Percentiles rank a stretch among this genome's conserved stretches.
Conservation (phyloP, 768 basidiomycete genomes). For the Boletellus sp. region DNA sequence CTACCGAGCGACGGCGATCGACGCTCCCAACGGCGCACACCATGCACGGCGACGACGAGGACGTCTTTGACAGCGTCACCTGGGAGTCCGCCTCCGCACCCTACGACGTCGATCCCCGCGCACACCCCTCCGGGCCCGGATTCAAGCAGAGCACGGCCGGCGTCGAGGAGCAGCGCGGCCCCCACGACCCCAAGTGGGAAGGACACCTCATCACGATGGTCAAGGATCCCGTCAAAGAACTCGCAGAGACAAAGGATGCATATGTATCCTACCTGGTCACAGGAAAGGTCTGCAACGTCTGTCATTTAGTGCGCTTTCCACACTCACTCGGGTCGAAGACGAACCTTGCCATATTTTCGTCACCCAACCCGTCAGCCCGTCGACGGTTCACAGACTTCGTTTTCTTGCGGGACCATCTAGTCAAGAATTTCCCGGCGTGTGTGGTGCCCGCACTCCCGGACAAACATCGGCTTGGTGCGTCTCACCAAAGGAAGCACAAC, state of each 20-base stretch:
- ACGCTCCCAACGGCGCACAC: slow-evolving; percentile 4
- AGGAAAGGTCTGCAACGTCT: slow-evolving; percentile 62
- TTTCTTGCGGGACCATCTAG: slow-evolving; percentile 84
- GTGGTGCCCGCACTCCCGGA: slow-evolving; percentile 97
- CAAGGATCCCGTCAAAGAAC: slow-evolving; percentile 91
- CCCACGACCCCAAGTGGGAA: slow-evolving; percentile 88
- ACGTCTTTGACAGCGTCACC: slow-evolving; percentile 87
- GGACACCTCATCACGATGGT: slow-evolving; percentile 80
- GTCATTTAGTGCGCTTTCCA: not conserved
- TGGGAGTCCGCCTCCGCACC: slow-evolving; percentile 77
- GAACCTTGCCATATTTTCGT: slow-evolving; percentile 82
- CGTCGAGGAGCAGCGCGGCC: slow-evolving; percentile 56
- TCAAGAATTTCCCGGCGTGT: slow-evolving; percentile 92
- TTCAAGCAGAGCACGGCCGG: slow-evolving; percentile 79
- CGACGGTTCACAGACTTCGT: slow-evolving; percentile 97
- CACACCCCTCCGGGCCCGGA: slow-evolving; percentile 57
- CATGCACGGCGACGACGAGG: slow-evolving; percentile 85
- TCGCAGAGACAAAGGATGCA: slow-evolving; percentile 95
- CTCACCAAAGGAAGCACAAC: not conserved
- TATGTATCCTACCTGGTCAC: slow-evolving; percentile 93
- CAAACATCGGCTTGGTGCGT: slow-evolving; percentile 91
- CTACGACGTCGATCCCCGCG: slow-evolving; percentile 43
- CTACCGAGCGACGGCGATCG: not conserved
- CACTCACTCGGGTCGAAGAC: slow-evolving; percentile 53
- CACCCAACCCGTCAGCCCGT: slow-evolving; percentile 67